Evolutionary conservation across 148 eudicot genomes (phyloP), one percentile per base, ranked within the genome.

Genomic region (Polygonum maritimum): DNA sequence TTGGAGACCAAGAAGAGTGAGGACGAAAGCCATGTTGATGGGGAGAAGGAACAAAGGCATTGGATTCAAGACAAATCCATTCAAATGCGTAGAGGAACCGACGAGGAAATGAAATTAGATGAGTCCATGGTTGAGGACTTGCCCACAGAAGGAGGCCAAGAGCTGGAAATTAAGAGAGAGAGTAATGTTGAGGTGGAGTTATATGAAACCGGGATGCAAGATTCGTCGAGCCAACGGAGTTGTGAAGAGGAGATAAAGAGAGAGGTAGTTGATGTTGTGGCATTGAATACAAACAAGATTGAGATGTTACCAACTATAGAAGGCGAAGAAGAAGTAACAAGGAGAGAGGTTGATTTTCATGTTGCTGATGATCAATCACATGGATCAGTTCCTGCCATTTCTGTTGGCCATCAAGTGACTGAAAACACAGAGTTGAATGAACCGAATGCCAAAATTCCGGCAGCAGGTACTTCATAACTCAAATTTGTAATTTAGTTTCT

Each of bases 51-150:
- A 52, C 11, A 69, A 72, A 75, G 57, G 26, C 15, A 21, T 62
- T 13, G 49, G 47, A 79, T 78, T 26, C 74, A 52, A 35, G 73
- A 76, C 1, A 80, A 81, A 41, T 26, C 13, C 21, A 19, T 41
- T 63, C 75, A 76, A 81, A 41, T 45, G 33, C 9, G 45, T 12
- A 40, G 51, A 14, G 79, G 73, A 54, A 80, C 16, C 31, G 38
- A 21, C 22, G 80, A 38, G 26, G 86, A 77, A 65, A 39, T 79
- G 76, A 85, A 85, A 72, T 76, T 83, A 12, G 84, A 63, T 26
- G 70, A 63, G 5, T 5, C 38, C 8, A 18, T 3, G 21, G 36
- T 38, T n/a, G 47, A 38, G 41, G 47, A 40, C 14, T 36, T 38
- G n/a, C 4, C 73, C 41, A 69, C 19, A 15, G 47, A 69, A 69